Percentiles rank a stretch among this genome's conserved stretches.
phyloP scores from a whole-genome alignment of 306 rosid genomes.

The Ormosia semicastrata region DNA sequence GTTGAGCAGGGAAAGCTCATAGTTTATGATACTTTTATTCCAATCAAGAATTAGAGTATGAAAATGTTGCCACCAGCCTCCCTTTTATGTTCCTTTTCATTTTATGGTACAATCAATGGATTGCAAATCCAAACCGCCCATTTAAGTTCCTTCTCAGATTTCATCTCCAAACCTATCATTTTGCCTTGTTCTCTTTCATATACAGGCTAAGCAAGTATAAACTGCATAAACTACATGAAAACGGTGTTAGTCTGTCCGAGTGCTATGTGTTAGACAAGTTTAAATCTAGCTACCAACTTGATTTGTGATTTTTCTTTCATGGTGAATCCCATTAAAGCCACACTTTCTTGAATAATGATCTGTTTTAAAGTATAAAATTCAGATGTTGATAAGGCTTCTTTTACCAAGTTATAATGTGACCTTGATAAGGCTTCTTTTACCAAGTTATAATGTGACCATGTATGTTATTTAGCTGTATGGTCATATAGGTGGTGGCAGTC shows the following conservation, averaged over 20 bases:
- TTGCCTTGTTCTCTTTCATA: not conserved
- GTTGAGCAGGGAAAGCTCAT: not conserved
- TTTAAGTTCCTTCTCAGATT: not conserved
- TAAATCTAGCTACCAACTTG: not conserved
- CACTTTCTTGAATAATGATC: not conserved
- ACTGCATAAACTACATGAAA: not conserved
- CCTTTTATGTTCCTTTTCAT: not conserved
- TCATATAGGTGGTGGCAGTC: not conserved
- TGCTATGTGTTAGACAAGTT: not conserved
- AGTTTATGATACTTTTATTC: not conserved
- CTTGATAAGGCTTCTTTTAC: not conserved
- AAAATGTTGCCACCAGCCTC: not conserved
- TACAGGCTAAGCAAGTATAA: not conserved
- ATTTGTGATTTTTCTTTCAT: not conserved
- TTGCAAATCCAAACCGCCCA: no score
- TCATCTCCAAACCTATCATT: not conserved
- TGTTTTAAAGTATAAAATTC: not conserved
- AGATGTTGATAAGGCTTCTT: not conserved
- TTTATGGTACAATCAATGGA: not conserved
- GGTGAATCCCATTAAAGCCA: not conserved
- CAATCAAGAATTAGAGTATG: not conserved
- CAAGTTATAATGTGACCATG: not conserved
- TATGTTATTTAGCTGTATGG: not conserved
- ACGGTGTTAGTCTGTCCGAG: not conserved
- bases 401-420: not conserved